phyloP scores from a whole-genome alignment of 2,329 filamentous ascomycete species.

The Amauroascus verrucosus region DNA sequence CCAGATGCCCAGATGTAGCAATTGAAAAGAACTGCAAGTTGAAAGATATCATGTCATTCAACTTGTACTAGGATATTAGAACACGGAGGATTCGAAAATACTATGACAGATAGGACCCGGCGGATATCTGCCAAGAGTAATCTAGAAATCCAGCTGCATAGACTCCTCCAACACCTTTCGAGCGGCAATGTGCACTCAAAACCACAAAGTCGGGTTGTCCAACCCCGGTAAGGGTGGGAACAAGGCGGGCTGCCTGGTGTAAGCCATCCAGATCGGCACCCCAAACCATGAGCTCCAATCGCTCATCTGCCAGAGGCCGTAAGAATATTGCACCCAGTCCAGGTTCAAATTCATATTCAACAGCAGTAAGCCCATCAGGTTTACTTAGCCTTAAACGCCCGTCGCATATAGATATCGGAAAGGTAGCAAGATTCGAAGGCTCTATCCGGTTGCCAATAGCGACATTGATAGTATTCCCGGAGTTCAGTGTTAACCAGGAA shows the following conservation, averaged over 20 bases:
- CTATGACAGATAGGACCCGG: conserved; percentile 36
- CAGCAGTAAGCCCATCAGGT: conserved; percentile 9
- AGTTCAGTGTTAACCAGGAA: neutral
- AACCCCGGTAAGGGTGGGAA: conserved; percentile 47
- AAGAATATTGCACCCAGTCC: conserved; percentile 44
- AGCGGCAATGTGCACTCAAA: conserved; percentile 37
- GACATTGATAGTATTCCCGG: conserved; percentile 40
- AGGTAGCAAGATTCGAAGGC: conserved; percentile 15
- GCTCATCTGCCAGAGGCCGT: conserved; percentile 38
- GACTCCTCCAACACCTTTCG: conserved; percentile 44
- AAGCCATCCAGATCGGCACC: conserved; percentile 41
- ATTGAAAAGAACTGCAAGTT: neutral
- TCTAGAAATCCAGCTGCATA: conserved; percentile 49
- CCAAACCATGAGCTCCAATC: conserved; percentile 49
- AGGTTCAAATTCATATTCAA: conserved; percentile 24
- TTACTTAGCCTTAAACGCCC: conserved; percentile 14
- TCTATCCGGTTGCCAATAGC: conserved; percentile 20
- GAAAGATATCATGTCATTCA: neutral
- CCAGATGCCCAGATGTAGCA: too few species aligned
- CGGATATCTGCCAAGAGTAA: conserved; percentile 42
- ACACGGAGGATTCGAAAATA: neutral
- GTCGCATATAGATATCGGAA: conserved; percentile 23
- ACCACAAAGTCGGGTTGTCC: conserved; percentile 51
- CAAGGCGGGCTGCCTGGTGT: conserved; percentile 42
- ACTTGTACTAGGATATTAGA: neutral